Evolutionary conservation across 805 yeast genomes (phyloP).

Genomic region (Zygosaccharomyces bailii): DNA sequence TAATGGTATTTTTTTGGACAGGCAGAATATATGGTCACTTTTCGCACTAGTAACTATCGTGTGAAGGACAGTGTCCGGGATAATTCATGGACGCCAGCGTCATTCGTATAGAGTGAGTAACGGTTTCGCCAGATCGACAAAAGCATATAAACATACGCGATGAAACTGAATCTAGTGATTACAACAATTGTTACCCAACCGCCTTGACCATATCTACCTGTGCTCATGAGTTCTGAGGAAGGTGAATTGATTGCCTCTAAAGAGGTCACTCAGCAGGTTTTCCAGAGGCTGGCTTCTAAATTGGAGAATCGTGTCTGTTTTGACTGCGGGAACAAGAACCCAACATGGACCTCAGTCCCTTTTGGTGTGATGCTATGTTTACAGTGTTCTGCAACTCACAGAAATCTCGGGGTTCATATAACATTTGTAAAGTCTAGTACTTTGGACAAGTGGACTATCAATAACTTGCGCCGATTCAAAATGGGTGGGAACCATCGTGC

Average conservation of each 20-base stretch:
- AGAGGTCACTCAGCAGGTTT: constrained; percentile 66
- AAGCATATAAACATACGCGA: constrained; percentile 5
- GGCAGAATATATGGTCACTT: background rate
- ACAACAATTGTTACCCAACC: background rate
- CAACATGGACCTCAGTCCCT: constrained; percentile 98
- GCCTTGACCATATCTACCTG: background rate
- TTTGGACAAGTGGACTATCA: constrained; percentile 91
- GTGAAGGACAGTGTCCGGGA: constrained; percentile 2
- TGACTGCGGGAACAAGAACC: constrained; percentile 91
- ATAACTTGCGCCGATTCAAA: constrained; percentile 86
- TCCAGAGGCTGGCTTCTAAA: constrained; percentile 55
- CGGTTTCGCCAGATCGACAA: constrained; percentile 6
- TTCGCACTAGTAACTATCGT: background rate
- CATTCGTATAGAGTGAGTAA: background rate
- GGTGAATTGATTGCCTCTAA: constrained; percentile 50
- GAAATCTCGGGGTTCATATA: constrained; percentile 94
- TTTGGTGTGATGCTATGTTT: constrained; percentile 90
- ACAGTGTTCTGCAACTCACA: constrained; percentile 93
- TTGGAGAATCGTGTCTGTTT: constrained; percentile 84
- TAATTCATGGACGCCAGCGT: background rate
- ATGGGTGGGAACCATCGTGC: constrained; percentile 91
- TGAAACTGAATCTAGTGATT: background rate
- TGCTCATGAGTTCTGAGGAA: constrained; percentile 29
- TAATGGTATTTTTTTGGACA: too few relatives aligned
- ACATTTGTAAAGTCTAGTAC: constrained; percentile 90